Evolutionary conservation across 2,329 filamentous ascomycete genomes (phyloP).

Genomic region (Coniella vitis): DNA sequence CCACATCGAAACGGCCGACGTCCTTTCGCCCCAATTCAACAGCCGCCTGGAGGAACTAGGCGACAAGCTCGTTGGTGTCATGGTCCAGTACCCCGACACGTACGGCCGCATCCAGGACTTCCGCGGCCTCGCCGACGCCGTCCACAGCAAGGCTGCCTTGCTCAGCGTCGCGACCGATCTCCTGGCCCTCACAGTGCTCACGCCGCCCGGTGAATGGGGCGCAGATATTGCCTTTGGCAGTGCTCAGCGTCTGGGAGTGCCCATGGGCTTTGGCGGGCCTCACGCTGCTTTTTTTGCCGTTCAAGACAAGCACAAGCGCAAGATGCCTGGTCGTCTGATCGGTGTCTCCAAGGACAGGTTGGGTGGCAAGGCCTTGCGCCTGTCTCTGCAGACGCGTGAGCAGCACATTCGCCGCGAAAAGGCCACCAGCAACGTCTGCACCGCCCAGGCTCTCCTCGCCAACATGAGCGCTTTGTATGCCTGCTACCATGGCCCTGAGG

Average conservation of each 20-base stretch:
- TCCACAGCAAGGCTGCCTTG: constrained; percentile 71
- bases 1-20: constrained; percentile 64
- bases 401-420: constrained; percentile 96
- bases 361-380: constrained; percentile 71
- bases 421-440: constrained; percentile 96
- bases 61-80: constrained; percentile 76
- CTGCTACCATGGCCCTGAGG: constrained; percentile 83
- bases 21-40: constrained; percentile 55
- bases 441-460: constrained; percentile 83
- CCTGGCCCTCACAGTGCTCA: constrained; percentile 77
- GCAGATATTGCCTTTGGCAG: constrained; percentile 94
- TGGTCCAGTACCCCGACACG: constrained; percentile 94
- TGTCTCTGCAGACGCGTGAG: constrained; percentile 87
- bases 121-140: constrained; percentile 62
- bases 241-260: constrained; percentile 85
- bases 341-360: constrained; percentile 87
- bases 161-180: constrained; percentile 87
- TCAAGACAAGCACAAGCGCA: constrained; percentile 84
- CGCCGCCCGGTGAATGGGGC: constrained; percentile 87
- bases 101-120: constrained; percentile 75
- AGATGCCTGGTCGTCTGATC: constrained; percentile 85
- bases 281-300: constrained; percentile 96
- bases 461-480: constrained; percentile 97
- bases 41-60: constrained; percentile 66
- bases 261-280: constrained; percentile 87